phyloP scores from a whole-genome alignment of 2,329 filamentous ascomycete species.

The Chrysoporthe cubensis region DNA sequence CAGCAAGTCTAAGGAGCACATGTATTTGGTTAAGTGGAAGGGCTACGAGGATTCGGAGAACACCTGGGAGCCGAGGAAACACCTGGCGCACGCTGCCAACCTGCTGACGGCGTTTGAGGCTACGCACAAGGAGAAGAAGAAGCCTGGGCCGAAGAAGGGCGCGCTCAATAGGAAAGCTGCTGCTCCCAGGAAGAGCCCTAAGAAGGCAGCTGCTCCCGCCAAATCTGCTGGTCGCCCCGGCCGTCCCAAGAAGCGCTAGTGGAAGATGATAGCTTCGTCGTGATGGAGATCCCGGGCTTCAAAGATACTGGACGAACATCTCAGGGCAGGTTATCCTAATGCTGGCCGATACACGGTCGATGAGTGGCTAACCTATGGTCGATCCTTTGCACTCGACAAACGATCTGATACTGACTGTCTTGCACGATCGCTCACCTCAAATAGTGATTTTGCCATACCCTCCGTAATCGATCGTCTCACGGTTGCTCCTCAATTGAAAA shows the following conservation, averaged over 20 bases:
- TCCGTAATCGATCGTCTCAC: too few species aligned
- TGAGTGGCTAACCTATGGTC: not conserved
- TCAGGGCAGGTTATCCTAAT: not conserved
- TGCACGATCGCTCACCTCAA: not conserved
- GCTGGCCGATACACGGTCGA: not conserved
- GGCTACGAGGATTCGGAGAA: slow-evolving; percentile 48
- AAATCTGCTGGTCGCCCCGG: slow-evolving; percentile 10
- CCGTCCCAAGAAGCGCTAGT: slow-evolving; percentile 21
- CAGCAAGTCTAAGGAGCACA: slow-evolving; percentile 41
- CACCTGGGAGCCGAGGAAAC: slow-evolving; percentile 58
- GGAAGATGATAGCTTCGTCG: not conserved
- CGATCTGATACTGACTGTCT: not conserved
- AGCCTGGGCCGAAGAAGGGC: slow-evolving; percentile 19
- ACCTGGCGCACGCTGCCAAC: slow-evolving; percentile 45
- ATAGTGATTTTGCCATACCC: too few species aligned
- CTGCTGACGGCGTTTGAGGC: slow-evolving; percentile 45
- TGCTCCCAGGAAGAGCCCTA: slow-evolving; percentile 18
- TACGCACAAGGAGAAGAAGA: slow-evolving; percentile 30
- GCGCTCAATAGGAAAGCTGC: slow-evolving; percentile 19
- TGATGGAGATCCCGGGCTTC: not conserved
- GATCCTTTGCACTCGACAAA: not conserved
- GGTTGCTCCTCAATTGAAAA: too few species aligned
- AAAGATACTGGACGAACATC: too few species aligned
- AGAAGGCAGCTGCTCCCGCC: slow-evolving; percentile 26
- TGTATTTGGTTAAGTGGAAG: slow-evolving; percentile 60